These are phyloP conservation scores for Hanseniaspora taiwanica DNA, from an alignment of 805 yeast species.

Conservation along the genomic window DNA sequence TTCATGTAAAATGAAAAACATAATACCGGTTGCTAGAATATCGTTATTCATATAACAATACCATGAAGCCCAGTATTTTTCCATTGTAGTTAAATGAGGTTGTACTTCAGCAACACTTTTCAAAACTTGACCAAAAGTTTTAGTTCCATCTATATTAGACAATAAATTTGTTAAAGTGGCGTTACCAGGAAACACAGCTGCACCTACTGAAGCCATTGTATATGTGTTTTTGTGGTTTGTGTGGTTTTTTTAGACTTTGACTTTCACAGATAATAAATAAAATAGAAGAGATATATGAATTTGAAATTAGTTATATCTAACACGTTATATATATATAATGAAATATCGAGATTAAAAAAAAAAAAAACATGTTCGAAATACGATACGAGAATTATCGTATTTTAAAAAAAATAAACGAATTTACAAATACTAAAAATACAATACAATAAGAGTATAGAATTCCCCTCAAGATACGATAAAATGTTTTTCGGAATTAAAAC, in stretches of 20 bases:
- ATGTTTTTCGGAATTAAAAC: too few species aligned
- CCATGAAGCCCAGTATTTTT: slow-evolving; percentile 80
- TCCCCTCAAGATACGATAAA: too few species aligned
- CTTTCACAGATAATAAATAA: too few species aligned
- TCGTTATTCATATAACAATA: slow-evolving; percentile 79
- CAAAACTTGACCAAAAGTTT: slow-evolving; percentile 8
- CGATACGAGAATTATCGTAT: too few species aligned
- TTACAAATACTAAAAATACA: too few species aligned
- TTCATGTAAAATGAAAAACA: slow-evolving; percentile 77
- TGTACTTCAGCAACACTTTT: slow-evolving; percentile 26
- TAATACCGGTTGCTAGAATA: slow-evolving; percentile 78
- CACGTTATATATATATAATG: too few species aligned
- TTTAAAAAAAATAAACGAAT: too few species aligned
- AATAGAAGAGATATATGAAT: too few species aligned
- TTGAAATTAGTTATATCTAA: too few species aligned
- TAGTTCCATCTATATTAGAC: slow-evolving; percentile 3
- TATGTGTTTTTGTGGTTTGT: not conserved
- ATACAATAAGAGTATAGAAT: too few species aligned
- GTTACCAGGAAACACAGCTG: slow-evolving; percentile 22
- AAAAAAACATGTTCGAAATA: too few species aligned
- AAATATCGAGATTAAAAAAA: too few species aligned
- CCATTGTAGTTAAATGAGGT: slow-evolving; percentile 38
- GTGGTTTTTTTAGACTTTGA: not conserved
- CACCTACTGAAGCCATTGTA: slow-evolving; percentile 10
- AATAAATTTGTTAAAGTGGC: slow-evolving; percentile 18